A percentile compares a stretch with the other conserved stretches of the same genome.
Conservation (phyloP, 169 alveolate species). For the Miamiensis avidus region DNA sequence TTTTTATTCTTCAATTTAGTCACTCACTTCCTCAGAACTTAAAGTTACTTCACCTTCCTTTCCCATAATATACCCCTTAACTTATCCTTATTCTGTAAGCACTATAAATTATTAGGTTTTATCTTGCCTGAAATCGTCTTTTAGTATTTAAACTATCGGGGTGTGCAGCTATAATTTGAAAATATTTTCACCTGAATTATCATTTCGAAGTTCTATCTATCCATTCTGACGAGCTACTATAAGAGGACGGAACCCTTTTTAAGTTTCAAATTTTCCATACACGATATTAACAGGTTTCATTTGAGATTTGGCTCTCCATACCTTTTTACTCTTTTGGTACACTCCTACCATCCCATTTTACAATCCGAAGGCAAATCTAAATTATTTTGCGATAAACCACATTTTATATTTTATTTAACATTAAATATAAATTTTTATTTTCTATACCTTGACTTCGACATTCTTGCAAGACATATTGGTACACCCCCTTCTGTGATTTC, state of each 20-base stretch:
- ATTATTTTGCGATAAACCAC: no score
- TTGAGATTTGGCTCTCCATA: slow-evolving; percentile 68
- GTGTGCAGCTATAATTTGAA: slow-evolving; percentile 43
- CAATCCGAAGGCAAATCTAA: slow-evolving; percentile 62
- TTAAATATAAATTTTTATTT: no score
- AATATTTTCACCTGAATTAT: slow-evolving; percentile 59
- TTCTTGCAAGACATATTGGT: slow-evolving; percentile 46
- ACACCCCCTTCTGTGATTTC: slow-evolving; percentile 70
- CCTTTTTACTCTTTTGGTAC: slow-evolving; percentile 51
- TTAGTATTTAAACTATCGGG: slow-evolving; percentile 57
- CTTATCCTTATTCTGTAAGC: slow-evolving; percentile 54
- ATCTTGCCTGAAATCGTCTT: slow-evolving; percentile 63
- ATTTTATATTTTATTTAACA: no score
- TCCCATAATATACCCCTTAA: slow-evolving; percentile 44
- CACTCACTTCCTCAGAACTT: background rate
- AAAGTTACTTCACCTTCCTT: slow-evolving; percentile 3
- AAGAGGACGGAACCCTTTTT: slow-evolving; percentile 50
- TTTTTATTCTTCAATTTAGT: slow-evolving; percentile 9
- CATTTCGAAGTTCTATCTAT: slow-evolving; percentile 65
- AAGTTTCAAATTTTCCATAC: slow-evolving; percentile 57
- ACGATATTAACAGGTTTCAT: slow-evolving; percentile 41
- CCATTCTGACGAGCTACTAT: slow-evolving; percentile 74
- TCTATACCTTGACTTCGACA: slow-evolving; percentile 29
- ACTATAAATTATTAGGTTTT: slow-evolving; percentile 50
- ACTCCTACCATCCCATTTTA: slow-evolving; percentile 74